A percentile compares a stretch with the other conserved stretches of the same genome.
These are phyloP conservation scores for Carex scoparia DNA, from an alignment of 176 grass and related monocot species.

Conservation along the genomic window DNA sequence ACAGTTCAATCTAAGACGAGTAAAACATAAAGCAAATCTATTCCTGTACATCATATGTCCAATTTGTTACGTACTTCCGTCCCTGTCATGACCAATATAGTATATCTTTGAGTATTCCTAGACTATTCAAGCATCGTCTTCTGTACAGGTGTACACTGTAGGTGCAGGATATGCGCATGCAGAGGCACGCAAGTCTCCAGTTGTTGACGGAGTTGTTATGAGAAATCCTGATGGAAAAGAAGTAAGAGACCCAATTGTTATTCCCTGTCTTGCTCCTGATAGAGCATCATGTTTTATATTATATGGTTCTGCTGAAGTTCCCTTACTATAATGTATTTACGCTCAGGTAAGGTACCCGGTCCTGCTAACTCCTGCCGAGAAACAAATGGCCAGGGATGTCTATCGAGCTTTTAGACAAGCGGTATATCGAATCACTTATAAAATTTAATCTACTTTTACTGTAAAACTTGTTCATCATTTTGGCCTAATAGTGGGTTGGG, in stretches of 20 bases:
- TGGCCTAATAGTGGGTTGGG: background rate
- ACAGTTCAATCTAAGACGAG: background rate
- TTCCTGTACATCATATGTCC: background rate
- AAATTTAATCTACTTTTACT: constrained; percentile 7
- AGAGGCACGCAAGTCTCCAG: constrained; percentile 94
- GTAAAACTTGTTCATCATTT: constrained; percentile 8
- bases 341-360: constrained; percentile 94
- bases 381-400: constrained; percentile 91
- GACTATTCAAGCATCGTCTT: background rate
- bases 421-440: constrained; percentile 38
- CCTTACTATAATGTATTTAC: constrained; percentile 19
- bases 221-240: constrained; percentile 97
- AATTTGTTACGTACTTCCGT: background rate
- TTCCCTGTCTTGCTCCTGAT: background rate
- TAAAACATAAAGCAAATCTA: background rate
- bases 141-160: constrained; percentile 82
- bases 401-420: constrained; percentile 87
- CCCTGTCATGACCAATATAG: background rate
- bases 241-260: constrained; percentile 38
- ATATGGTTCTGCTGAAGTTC: constrained; percentile 19
- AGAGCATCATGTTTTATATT: background rate
- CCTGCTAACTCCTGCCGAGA: constrained; percentile 74
- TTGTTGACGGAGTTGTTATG: constrained; percentile 97
- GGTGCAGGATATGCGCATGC: constrained; percentile 91
- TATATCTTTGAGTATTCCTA: constrained; percentile 19